Conservation (phyloP, 345 rosid species). For the Excoecaria agallocha region DNA sequence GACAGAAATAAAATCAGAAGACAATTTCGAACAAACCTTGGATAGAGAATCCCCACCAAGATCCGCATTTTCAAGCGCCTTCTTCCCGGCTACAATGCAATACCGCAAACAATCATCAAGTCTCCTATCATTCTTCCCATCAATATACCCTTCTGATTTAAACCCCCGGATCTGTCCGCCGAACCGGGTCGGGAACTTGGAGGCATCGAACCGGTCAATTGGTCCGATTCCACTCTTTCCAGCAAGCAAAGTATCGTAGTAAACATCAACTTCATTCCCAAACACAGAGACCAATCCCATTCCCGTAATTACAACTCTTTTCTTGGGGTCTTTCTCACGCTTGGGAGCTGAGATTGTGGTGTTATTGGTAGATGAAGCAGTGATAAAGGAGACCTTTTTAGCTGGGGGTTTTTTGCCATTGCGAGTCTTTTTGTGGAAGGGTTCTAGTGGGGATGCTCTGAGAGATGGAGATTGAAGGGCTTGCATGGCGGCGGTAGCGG, state of each 20-base stretch:
- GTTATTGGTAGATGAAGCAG: slow-evolving; percentile 34
- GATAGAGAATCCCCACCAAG: slow-evolving; percentile 72
- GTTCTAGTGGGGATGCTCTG: slow-evolving; percentile 52
- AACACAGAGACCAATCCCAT: slow-evolving; percentile 95
- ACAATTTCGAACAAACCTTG: slow-evolving; percentile 40
- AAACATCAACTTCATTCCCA: slow-evolving; percentile 82
- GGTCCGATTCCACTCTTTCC: slow-evolving; percentile 90
- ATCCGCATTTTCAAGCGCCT: slow-evolving; percentile 84
- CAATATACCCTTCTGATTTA: slow-evolving; percentile 71
- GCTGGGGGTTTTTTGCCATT: slow-evolving; percentile 28
- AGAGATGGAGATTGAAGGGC: slow-evolving; percentile 64
- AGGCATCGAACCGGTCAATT: slow-evolving; percentile 93
- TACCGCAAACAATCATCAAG: slow-evolving; percentile 97
- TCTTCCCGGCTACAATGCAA: slow-evolving; percentile 96
- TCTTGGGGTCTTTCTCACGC: slow-evolving; percentile 93
- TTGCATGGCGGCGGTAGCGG: slow-evolving; percentile 46
- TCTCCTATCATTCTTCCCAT: slow-evolving; percentile 91
- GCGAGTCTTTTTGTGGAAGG: slow-evolving; percentile 35
- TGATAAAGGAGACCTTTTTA: slow-evolving; percentile 41
- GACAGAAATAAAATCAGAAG: neutral
- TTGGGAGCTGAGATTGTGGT: slow-evolving; percentile 64
- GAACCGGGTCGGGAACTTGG: slow-evolving; percentile 92
- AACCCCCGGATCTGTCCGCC: slow-evolving; percentile 99
- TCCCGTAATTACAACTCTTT: slow-evolving; percentile 92
- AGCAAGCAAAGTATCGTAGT: slow-evolving; percentile 74